Evolutionary conservation across 2,329 filamentous ascomycete genomes (phyloP).

Genomic region (Tympanopsis confertula): DNA sequence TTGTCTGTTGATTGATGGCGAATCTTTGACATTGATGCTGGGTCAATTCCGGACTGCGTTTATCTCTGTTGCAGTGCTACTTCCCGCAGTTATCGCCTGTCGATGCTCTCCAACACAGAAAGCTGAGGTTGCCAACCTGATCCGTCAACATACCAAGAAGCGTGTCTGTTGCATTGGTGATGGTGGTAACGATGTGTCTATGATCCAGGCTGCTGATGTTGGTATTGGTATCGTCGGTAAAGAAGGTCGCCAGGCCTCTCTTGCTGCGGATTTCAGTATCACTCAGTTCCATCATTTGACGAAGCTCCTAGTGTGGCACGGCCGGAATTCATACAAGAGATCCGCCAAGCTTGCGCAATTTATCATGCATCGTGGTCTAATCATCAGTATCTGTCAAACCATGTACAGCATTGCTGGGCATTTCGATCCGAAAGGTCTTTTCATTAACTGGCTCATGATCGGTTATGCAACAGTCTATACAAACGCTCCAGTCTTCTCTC

Average conservation of each 20-base stretch:
- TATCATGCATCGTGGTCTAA: conserved; percentile 91
- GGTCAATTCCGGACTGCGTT: conserved; percentile 70
- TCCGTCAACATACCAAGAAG: conserved; percentile 84
- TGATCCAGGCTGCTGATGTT: conserved; percentile 97
- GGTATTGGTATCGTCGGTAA: conserved; percentile 97
- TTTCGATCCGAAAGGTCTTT: conserved; percentile 88
- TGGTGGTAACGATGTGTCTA: conserved; percentile 94
- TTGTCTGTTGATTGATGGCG: conserved; percentile 87
- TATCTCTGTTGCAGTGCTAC: conserved; percentile 72
- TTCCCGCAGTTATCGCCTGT: conserved; percentile 89
- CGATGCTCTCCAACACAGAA: conserved; percentile 96
- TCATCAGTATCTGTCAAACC: conserved; percentile 91
- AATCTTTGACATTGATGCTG: conserved; percentile 75
- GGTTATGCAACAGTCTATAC: conserved; percentile 96
- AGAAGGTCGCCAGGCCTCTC: conserved; percentile 84
- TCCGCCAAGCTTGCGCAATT: conserved; percentile 93
- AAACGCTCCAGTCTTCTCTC: conserved; percentile 79
- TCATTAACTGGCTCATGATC: conserved; percentile 90
- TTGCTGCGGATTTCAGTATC: conserved; percentile 94
- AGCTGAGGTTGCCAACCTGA: conserved; percentile 81
- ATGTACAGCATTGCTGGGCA: conserved; percentile 90
- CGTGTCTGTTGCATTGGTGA: conserved; percentile 96
- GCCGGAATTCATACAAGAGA: conserved; percentile 91
- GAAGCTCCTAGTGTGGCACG: conserved; percentile 97
- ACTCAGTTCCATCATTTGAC: conserved; percentile 90